These are phyloP conservation scores for Diaporthe humulicola DNA, from an alignment of 2,329 filamentous ascomycete genomes.

Conservation along the genomic window DNA sequence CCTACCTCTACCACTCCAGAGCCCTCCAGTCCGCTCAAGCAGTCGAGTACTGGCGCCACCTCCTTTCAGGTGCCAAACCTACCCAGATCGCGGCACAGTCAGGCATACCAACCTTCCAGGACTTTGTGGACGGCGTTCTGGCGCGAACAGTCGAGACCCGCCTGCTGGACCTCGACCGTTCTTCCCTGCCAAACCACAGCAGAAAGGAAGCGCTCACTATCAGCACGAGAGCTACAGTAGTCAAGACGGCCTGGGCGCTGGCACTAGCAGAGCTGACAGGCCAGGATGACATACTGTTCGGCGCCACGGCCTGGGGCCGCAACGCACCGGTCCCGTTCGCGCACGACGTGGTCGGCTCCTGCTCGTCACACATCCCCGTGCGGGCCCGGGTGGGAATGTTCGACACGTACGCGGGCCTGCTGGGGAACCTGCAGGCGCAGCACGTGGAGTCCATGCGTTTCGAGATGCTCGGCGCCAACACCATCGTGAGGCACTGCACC, in stretches of 20 bases:
- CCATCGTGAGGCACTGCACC: not conserved
- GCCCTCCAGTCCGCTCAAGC: not conserved
- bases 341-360: not conserved
- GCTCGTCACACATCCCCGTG: not conserved
- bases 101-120: not conserved
- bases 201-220: not conserved
- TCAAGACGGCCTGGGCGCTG: constrained; percentile 23
- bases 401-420: not conserved
- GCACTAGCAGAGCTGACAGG: not conserved
- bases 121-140: not conserved
- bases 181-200: not conserved
- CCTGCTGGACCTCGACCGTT: not conserved
- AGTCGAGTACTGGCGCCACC: not conserved
- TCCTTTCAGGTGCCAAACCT: not conserved
- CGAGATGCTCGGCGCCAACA: not conserved
- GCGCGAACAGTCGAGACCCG: not conserved
- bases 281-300: constrained; percentile 14
- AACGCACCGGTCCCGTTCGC: constrained; percentile 24
- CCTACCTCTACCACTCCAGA: not conserved
- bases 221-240: not conserved
- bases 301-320: constrained; percentile 15
- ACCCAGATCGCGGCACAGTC: not conserved
- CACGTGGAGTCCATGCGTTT: not conserved
- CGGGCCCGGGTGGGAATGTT: not conserved
- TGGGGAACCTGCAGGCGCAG: not conserved